phyloP scores from a whole-genome alignment of 2,329 filamentous ascomycete species.

The Ustulina deusta region DNA sequence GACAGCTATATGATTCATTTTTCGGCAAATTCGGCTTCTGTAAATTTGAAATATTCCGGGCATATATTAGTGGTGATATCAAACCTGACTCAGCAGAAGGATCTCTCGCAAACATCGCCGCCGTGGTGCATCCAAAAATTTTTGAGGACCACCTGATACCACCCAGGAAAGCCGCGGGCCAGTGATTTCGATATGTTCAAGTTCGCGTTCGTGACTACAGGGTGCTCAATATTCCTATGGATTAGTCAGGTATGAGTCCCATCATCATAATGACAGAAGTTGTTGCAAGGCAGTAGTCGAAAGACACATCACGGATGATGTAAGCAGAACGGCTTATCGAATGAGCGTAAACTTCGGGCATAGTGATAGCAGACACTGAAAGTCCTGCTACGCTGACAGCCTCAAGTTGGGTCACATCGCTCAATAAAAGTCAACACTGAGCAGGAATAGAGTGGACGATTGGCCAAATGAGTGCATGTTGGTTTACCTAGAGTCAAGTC shows the following conservation, averaged over 20 bases:
- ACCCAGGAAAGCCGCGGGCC: neutral
- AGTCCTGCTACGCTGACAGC: neutral
- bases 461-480: neutral
- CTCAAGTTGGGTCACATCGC: neutral
- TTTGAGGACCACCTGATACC: neutral
- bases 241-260: slow-evolving; percentile 1
- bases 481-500: neutral
- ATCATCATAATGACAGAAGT: neutral
- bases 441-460: neutral
- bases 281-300: neutral
- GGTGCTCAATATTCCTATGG: neutral
- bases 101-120: neutral
- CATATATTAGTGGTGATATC: slow-evolving; percentile 2
- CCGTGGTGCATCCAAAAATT: too few relatives aligned
- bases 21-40: slow-evolving; percentile 5
- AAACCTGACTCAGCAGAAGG: slow-evolving; percentile 30
- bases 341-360: neutral
- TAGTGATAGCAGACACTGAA: neutral
- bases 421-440: neutral
- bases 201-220: neutral
- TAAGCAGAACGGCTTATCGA: slow-evolving; percentile 26
- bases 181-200: neutral
- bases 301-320: slow-evolving; percentile 19
- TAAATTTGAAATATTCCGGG: neutral
- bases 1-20: neutral